Base-by-base conservation (phyloP, 2,329 filamentous ascomycete genomes). In the Aspergillus sp. region DNA sequence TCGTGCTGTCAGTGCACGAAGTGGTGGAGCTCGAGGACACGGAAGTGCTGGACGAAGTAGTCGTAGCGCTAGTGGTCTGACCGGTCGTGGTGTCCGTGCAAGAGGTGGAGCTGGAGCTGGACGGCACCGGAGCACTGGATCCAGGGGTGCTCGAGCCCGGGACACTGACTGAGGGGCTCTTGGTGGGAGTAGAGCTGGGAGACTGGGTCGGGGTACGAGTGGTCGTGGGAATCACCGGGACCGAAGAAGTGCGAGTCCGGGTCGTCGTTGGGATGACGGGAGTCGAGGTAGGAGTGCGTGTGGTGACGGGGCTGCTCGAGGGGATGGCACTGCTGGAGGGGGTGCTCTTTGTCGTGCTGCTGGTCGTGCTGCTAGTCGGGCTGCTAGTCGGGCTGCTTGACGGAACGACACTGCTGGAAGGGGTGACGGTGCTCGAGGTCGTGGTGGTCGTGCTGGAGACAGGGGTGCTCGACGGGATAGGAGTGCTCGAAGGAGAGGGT, bases 401-500 rank as follows among this genome's bases (percentile, higher is more conserved):
- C 6, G 35, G 13, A 13, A 17, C 9, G 16, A 49, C 48, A 4
- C 40, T 33, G 11, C 24, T 52, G 4, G 46, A 24, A 9, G 49
- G 32, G 33, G 26, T 30, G 2, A 47, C 46, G 17, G 48, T 56
- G 46, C 53, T 61, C 3, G 58, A 56, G 6, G 54, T 22, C 22
- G 22, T 22, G 22, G 22, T 38, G 4, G 47, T 41, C 11, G 50
- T 60, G 30, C 50, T 55, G 11, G 50, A 47, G 26, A 30, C 9
- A 30, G 26, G 49, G 17, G 47, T 58, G 45, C 53, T 61, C 2
- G 58, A 57, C 4, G 40, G 32, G 26, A 26, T 4, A 10, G 54
- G 53, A n/a, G 48, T 59, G 2, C 26, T 30, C 26, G 26, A 30
- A 11, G 26, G 10, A 30, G 26, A 30, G 26, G 62, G 64, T 3